Base-by-base conservation (phyloP, 805 yeast species). In the Myxozyma nipponensis region DNA sequence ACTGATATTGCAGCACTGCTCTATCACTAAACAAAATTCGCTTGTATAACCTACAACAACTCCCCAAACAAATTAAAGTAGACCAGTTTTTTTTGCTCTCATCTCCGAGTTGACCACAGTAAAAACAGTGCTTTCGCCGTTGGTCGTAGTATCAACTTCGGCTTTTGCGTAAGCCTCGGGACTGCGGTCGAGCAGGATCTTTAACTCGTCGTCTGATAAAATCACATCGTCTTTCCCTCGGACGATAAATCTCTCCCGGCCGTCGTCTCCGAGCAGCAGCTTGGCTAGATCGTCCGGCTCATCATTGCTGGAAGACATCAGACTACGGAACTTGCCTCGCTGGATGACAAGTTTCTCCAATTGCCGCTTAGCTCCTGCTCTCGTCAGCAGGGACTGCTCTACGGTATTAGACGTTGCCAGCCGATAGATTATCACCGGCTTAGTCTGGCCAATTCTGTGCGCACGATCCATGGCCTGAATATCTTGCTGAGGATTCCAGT, bases 401-500 rank as follows among this genome's bases (percentile, higher is more conserved):
- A 90, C 78, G 0, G 96, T 86, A 58, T 85, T 81, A 35, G 79
- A 77, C 7, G 86, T 77, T 17, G 89, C 82, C 22, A 93, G 74
- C 54, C 98, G 75, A 64, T 83, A 87, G 1, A 91, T 78, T 21
- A 86, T 73, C 3, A 90, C 95, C 1, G 96, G 96, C 47, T 77
- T 80, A 1, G 72, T 75, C 66, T 91, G 98, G 0, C 98, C 98
- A 47, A 93, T 87, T 63, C 98, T 74, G 65, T 91, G 98, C 10
- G 86, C 95, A 47, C 98, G 75, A 62, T 90, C 98, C 81, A 91
- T 91, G 0, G 98, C 98, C 66, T 91, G 98, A 44, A 89, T 71
- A 68, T 91, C 98, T 55, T 88, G 95, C 63, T 91, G 97, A 0
- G 98, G 98, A 62, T 91, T 91, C 96, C 97, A 91, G 64, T 91